These are phyloP conservation scores for Naganishia albida DNA, from an alignment of 1,284 basidiomycete genomes.

Conservation along the genomic window DNA sequence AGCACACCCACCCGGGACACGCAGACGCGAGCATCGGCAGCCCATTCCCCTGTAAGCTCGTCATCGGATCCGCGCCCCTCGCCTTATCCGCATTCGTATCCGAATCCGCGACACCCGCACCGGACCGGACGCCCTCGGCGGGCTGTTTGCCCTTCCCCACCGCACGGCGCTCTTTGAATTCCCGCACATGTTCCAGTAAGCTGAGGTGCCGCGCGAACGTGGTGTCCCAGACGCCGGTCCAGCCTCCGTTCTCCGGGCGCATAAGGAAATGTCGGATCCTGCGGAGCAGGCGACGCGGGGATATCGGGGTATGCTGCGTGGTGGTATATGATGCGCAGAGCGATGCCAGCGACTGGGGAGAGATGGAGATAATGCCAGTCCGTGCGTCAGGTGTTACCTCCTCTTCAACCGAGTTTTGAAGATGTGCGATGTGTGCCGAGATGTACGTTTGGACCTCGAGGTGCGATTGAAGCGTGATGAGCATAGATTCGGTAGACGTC, in stretches of 20 bases:
- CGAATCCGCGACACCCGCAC: constrained; percentile 30
- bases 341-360: constrained; percentile 89
- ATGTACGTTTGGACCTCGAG: constrained; percentile 83
- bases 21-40: constrained; percentile 93
- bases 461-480: constrained; percentile 96
- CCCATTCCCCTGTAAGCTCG: constrained; percentile 42
- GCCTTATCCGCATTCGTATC: constrained; percentile 36
- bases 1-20: constrained; percentile 99
- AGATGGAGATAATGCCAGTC: constrained; percentile 77
- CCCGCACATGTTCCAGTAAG: constrained; percentile 75
- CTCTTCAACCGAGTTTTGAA: constrained; percentile 24
- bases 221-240: constrained; percentile 86
- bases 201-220: constrained; percentile 90
- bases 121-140: constrained; percentile 18
- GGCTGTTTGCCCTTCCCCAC: constrained; percentile 37
- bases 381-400: constrained; percentile 55
- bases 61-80: constrained; percentile 24
- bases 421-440: constrained; percentile 58
- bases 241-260: constrained; percentile 42
- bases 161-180: constrained; percentile 70
- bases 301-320: neutral
- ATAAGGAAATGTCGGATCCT: constrained; percentile 68
- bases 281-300: constrained; percentile 63
- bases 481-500: constrained; percentile 93
- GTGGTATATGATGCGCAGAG: constrained; percentile 68